Evolutionary conservation across 176 grass and related monocot genomes (phyloP).

Genomic region (Juncus inflexus): DNA sequence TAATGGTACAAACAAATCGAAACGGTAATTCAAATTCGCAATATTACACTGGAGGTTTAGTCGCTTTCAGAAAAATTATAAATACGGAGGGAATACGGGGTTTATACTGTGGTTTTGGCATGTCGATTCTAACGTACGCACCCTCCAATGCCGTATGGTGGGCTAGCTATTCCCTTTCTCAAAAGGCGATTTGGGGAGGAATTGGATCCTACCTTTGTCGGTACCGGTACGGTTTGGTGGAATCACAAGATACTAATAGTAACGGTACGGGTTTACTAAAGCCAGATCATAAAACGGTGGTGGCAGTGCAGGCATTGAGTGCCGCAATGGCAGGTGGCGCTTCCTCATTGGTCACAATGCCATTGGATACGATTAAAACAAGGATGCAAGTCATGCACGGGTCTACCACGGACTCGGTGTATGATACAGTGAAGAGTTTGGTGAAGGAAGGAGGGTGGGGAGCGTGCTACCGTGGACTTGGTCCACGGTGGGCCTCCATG

Average conservation of each 20-base stretch:
- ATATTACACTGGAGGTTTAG: constrained; percentile 52
- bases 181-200: constrained; percentile 64
- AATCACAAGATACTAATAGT: constrained; percentile 29
- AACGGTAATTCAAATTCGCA: constrained; percentile 21
- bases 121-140: constrained; percentile 81
- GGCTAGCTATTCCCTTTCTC: constrained; percentile 61
- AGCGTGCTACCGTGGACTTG: constrained; percentile 66
- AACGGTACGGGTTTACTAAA: constrained; percentile 5
- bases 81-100: constrained; percentile 47
- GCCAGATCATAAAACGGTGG: constrained; percentile 54
- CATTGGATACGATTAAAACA: constrained; percentile 78
- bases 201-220: constrained; percentile 51
- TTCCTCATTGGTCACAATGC: constrained; percentile 62
- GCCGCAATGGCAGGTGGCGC: constrained; percentile 58
- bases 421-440: constrained; percentile 42
- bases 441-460: constrained; percentile 67
- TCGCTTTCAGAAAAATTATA: constrained; percentile 64
- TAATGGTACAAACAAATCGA: constrained; percentile 68
- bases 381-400: constrained; percentile 88
- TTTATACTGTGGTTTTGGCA: constrained; percentile 68
- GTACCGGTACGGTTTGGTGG: constrained; percentile 49
- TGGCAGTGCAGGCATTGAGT: constrained; percentile 65
- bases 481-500: constrained; percentile 84
- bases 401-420: constrained; percentile 29
- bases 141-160: constrained; percentile 86